Percentiles rank a stretch among this genome's conserved stretches.
These are phyloP conservation scores for Arachis monticola DNA, from an alignment of 331 rosid species.

Conservation along the genomic window DNA sequence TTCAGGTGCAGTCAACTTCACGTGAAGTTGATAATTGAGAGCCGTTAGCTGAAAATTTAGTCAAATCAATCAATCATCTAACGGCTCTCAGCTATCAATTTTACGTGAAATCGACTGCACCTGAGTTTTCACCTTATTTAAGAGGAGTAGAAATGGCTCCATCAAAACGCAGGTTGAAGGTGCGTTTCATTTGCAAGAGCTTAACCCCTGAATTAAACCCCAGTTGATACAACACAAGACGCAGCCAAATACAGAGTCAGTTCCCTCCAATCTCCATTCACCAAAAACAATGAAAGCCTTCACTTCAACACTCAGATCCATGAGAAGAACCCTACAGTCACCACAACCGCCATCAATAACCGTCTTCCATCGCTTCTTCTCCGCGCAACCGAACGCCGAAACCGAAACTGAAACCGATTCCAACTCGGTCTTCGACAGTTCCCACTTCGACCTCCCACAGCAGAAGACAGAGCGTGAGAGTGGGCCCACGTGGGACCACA, in stretches of 20 bases:
- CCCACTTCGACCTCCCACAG: constrained; percentile 52
- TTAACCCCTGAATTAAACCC: not conserved
- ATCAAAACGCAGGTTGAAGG: too few species aligned
- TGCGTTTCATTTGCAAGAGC: too few species aligned
- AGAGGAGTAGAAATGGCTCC: too few species aligned
- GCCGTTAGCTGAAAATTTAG: too few species aligned
- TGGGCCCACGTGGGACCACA: constrained; percentile 62
- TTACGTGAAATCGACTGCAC: too few species aligned
- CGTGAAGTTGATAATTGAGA: too few species aligned
- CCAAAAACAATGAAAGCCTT: constrained; percentile 72
- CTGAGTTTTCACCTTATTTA: too few species aligned
- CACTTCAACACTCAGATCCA: constrained; percentile 45
- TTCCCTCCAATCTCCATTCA: constrained; percentile 19
- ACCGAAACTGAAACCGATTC: constrained; percentile 44
- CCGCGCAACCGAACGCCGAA: constrained; percentile 61
- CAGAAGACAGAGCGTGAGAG: not conserved
- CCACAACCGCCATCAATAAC: not conserved
- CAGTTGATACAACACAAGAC: not conserved
- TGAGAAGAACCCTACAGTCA: constrained; percentile 41
- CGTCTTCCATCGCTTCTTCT: constrained; percentile 44
- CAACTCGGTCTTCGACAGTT: constrained; percentile 70
- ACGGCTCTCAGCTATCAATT: too few species aligned
- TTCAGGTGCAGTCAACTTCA: too few species aligned
- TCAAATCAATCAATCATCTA: too few species aligned
- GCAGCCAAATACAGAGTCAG: not conserved